Evolutionary conservation across 371 early-diverging fungal species (phyloP).

Genomic region (Lichtheimia ramosa): DNA sequence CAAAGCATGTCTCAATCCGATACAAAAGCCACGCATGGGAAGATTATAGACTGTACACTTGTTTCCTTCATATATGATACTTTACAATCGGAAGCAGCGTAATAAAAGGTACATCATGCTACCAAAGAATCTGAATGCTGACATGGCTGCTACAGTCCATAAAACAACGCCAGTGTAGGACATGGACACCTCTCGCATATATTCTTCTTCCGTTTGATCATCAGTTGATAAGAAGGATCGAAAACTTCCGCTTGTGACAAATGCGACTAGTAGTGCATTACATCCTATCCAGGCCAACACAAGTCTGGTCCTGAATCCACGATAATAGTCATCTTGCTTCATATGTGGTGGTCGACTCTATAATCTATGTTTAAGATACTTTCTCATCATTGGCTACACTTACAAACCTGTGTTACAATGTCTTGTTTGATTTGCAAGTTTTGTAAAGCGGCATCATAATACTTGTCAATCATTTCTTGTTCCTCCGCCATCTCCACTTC

Average conservation of each 20-base stretch:
- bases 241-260: constrained; percentile 57
- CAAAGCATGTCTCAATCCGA: too few species aligned
- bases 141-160: constrained; percentile 80
- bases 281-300: constrained; percentile 85
- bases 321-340: constrained; percentile 86
- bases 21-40: too few species aligned
- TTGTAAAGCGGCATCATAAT: constrained; percentile 71
- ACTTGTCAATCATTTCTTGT: constrained; percentile 63
- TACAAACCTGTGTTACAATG: constrained; percentile 26
- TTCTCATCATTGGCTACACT: neutral
- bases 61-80: too few species aligned
- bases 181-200: constrained; percentile 16
- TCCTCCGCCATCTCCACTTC: constrained; percentile 73
- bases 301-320: constrained; percentile 79
- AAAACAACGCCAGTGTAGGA: constrained; percentile 80
- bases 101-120: constrained; percentile 50
- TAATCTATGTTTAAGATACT: constrained; percentile 9
- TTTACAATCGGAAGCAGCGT: constrained; percentile 17
- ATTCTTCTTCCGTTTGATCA: constrained; percentile 17
- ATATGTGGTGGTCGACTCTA: constrained; percentile 73
- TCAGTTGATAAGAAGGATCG: constrained; percentile 32
- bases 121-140: constrained; percentile 79
- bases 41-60: too few species aligned
- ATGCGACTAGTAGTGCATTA: constrained; percentile 78
- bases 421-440: constrained; percentile 52